Conservation (phyloP, 1,284 basidiomycete species). For the Leccinum discolor region DNA sequence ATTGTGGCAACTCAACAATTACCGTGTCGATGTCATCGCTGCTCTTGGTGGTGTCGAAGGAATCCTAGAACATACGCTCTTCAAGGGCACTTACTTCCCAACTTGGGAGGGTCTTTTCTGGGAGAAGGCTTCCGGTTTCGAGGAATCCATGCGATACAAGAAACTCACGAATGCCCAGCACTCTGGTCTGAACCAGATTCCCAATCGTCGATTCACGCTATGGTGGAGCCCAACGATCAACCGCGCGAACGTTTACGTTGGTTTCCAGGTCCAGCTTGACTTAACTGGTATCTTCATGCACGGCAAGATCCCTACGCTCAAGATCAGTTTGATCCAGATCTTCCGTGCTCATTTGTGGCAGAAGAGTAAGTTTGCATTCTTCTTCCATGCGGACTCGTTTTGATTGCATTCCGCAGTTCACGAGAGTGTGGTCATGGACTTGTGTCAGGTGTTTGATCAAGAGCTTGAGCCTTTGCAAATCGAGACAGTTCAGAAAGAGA, state of each 20-base stretch:
- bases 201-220: slow-evolving; percentile 99
- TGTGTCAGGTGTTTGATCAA: slow-evolving; percentile 99
- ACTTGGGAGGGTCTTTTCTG: slow-evolving; percentile 94
- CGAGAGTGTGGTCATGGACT: slow-evolving; percentile 95
- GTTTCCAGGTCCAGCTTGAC: slow-evolving; percentile 99
- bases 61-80: slow-evolving; percentile 95
- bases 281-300: slow-evolving; percentile 96
- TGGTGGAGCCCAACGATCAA: slow-evolving; percentile 99
- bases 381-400: slow-evolving; percentile 1
- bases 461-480: slow-evolving; percentile 98
- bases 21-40: slow-evolving; percentile 99
- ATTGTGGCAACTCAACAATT: slow-evolving; percentile 97
- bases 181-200: slow-evolving; percentile 97
- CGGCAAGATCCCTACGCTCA: slow-evolving; percentile 97
- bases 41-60: slow-evolving; percentile 98
- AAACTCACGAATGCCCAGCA: slow-evolving; percentile 95
- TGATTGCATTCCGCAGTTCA: slow-evolving; percentile 52
- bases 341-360: slow-evolving; percentile 99
- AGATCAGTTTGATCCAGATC: slow-evolving; percentile 98
- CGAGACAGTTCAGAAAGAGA: slow-evolving; percentile 99
- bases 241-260: slow-evolving; percentile 98
- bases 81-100: slow-evolving; percentile 97
- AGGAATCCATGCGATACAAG: slow-evolving; percentile 98
- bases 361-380: slow-evolving; percentile 66
- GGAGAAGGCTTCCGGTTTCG: slow-evolving; percentile 95